These are phyloP conservation scores for Leavenworthia alabamica DNA, from an alignment of 345 rosid species.

Conservation along the genomic window DNA sequence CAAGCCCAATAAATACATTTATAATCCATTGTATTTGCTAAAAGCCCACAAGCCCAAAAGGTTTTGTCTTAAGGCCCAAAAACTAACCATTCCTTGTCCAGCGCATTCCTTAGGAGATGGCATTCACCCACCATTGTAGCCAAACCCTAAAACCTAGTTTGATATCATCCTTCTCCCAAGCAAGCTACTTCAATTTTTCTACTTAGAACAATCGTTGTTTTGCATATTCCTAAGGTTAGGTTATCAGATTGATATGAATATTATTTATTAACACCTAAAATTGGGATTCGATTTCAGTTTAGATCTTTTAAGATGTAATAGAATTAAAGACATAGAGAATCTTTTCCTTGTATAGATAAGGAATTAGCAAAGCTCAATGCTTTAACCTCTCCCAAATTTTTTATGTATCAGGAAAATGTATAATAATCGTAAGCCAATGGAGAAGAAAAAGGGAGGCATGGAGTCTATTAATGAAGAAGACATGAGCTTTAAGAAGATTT, in stretches of 20 bases:
- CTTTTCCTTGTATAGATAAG: background rate
- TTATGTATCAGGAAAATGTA: slow-evolving; percentile 2
- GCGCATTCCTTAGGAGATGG: background rate
- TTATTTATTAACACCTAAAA: background rate
- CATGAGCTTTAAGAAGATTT: slow-evolving; percentile 33
- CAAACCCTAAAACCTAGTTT: background rate
- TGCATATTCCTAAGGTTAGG: background rate
- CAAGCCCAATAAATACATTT: no score
- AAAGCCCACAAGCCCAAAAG: no score
- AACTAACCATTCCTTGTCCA: background rate
- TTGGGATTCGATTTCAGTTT: background rate
- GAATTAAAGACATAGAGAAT: background rate
- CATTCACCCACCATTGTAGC: background rate
- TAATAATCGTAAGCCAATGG: slow-evolving; percentile 30
- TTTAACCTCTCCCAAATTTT: background rate
- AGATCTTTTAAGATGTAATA: background rate
- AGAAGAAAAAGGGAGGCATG: slow-evolving; percentile 25
- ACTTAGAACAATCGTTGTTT: background rate
- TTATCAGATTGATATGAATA: background rate
- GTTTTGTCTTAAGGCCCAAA: background rate
- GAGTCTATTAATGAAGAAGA: slow-evolving; percentile 21
- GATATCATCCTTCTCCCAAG: background rate
- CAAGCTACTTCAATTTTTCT: background rate
- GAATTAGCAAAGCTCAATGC: background rate
- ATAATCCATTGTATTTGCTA: no score